Evolutionary conservation across 352 stramenopile genomes (phyloP), one percentile per base, ranked within the genome.

Genomic region (Phytophthora kernoviae): DNA sequence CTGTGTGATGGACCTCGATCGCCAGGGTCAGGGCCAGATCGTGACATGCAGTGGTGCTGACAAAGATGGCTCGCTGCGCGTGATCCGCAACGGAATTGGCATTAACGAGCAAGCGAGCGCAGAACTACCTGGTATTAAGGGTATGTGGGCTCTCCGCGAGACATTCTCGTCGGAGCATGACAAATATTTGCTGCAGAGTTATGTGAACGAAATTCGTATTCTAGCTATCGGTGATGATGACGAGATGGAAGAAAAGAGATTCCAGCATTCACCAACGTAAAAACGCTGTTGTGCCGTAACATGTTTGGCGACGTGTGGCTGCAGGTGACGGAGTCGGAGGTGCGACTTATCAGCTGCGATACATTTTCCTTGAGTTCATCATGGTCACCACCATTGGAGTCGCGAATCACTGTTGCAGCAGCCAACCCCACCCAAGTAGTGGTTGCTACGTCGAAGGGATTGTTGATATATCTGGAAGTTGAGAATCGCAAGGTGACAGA

Each of bases 61-160:
- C 56, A 98, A 98, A 53, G 95, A 98, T 43, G 97, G 97, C 20
- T 98, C 90, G 26, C 63, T 99, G 34, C 93, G 97, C 36, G 86
- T 99, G n/a, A 98, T 99, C 43, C 92, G 97, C 15, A 99, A 99
- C 62, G 97, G 97, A n/a, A 98, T 99, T 65, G 97, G 97, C 0
- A 99, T 99, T 66, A 98, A 98, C 39, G 97, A 98, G 48, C 87
- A 97, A 62, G 97, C 97, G 2, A 87, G 75, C 15, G 96, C 98
- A 0, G 96, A 99, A 60, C 78, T 99, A 5, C 79, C 87, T 15
- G 97, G 97, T 55, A 99, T 99, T 68, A 98, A 98, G 68, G 96
- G 94, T 17, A 98, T 99, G 94, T 99, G 96, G 96, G 84, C 84
- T 8, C 66, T 99, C 54, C 90, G 97, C 18, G 65, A 90, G 41